Evolutionary conservation across 1,284 basidiomycete species (phyloP).

Genomic region (Ganoderma lingzhi): DNA sequence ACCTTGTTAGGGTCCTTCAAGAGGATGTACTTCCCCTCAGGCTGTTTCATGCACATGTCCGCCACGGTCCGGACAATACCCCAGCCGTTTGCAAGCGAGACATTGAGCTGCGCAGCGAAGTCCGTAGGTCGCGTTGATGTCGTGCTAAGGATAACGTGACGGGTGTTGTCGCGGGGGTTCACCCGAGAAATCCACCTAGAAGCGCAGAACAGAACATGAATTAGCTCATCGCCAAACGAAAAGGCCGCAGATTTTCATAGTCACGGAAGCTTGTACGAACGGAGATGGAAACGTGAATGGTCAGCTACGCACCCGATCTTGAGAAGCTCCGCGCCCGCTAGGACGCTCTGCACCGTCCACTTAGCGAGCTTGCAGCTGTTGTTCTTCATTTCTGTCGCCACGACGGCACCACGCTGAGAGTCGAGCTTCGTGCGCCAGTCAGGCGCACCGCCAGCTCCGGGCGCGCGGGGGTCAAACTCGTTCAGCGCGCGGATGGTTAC

Average conservation of each 20-base stretch:
- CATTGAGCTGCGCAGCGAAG: conserved; percentile 95
- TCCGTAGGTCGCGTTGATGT: conserved; percentile 95
- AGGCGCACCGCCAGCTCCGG: conserved; percentile 91
- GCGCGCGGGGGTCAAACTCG: conserved; percentile 94
- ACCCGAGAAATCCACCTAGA: conserved; percentile 91
- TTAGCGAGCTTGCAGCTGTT: conserved; percentile 98
- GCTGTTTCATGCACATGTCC: conserved; percentile 93
- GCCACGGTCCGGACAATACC: conserved; percentile 96
- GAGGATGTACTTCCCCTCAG: conserved; percentile 95
- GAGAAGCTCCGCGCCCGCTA: conserved; percentile 96
- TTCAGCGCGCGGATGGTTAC: conserved; percentile 96
- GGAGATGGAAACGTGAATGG: not conserved
- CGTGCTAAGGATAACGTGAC: conserved; percentile 95
- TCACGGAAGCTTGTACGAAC: not conserved
- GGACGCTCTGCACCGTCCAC: conserved; percentile 95
- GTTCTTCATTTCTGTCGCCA: conserved; percentile 99
- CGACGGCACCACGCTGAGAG: conserved; percentile 96
- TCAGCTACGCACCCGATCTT: conserved; percentile 87
- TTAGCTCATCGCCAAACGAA: not conserved
- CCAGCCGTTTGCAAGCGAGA: conserved; percentile 97
- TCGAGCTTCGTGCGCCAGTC: conserved; percentile 98
- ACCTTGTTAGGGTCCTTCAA: conserved; percentile 98
- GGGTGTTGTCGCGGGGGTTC: conserved; percentile 92
- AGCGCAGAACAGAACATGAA: not conserved
- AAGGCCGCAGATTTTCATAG: not conserved